These are phyloP conservation scores for Paracamarosporium sp. DNA, from an alignment of 2,329 filamentous ascomycete genomes.

Conservation along the genomic window DNA sequence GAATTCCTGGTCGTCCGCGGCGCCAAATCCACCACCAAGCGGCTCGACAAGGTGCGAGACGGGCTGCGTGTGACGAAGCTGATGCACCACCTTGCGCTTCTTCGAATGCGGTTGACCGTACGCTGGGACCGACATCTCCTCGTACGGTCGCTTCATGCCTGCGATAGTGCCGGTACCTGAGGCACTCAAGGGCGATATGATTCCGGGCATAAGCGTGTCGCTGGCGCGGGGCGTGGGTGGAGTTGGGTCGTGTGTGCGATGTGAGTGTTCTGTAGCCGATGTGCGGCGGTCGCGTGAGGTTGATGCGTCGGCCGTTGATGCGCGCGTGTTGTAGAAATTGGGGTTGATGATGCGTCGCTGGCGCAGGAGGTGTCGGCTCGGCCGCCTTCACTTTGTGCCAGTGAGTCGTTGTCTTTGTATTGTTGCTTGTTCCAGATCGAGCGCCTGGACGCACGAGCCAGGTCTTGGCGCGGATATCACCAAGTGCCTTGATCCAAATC, in stretches of 20 bases:
- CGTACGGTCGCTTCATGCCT: slow-evolving; percentile 44
- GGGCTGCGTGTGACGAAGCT: slow-evolving; percentile 44
- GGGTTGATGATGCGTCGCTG: background rate
- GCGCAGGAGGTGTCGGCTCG: background rate
- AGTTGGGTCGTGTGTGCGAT: slow-evolving; percentile 5
- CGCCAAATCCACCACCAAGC: slow-evolving; percentile 40
- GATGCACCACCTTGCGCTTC: slow-evolving; percentile 43
- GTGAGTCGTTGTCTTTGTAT: slow-evolving; percentile 21
- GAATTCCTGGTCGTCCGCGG: slow-evolving; percentile 53
- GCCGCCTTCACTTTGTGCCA: slow-evolving; percentile 1
- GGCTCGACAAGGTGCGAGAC: slow-evolving; percentile 39
- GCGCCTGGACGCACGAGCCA: slow-evolving; percentile 14
- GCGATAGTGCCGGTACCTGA: slow-evolving; percentile 36
- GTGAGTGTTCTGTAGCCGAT: slow-evolving; percentile 17
- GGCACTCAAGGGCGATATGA: slow-evolving; percentile 37
- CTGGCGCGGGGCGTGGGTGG: slow-evolving; percentile 11
- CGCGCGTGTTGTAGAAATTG: background rate
- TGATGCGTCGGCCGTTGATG: background rate
- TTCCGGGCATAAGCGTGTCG: slow-evolving; percentile 40
- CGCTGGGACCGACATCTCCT: slow-evolving; percentile 24
- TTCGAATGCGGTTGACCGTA: slow-evolving; percentile 35
- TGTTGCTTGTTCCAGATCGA: slow-evolving; percentile 25
- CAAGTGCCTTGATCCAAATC: too few species aligned
- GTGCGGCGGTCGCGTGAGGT: slow-evolving; percentile 2
- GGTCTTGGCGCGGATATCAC: too few species aligned